These are phyloP conservation scores for Rhamnella rubrinervis DNA, from an alignment of 331 rosid species.

Conservation along the genomic window DNA sequence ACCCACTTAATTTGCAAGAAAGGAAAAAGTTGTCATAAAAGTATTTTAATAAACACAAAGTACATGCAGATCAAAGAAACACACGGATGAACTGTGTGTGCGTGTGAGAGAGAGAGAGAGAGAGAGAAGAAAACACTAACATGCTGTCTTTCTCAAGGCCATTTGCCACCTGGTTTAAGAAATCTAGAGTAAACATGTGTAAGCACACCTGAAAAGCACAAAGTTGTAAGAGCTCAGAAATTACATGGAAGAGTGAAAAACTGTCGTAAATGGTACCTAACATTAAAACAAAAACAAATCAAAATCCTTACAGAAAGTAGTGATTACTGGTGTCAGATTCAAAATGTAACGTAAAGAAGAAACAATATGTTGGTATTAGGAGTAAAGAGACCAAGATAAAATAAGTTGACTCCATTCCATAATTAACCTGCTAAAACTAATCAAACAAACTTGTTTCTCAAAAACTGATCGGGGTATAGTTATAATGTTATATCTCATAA, in stretches of 20 bases:
- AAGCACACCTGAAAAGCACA: conserved; percentile 75
- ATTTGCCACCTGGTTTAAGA: conserved; percentile 94
- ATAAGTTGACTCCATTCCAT: background rate
- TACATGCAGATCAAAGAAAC: background rate
- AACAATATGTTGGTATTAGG: background rate
- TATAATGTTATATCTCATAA: too few relatives aligned
- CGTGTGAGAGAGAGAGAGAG: conserved; percentile 13
- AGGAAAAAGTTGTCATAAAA: too few relatives aligned
- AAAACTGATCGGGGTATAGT: too few relatives aligned
- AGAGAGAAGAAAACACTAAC: conserved; percentile 41
- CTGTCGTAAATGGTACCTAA: background rate
- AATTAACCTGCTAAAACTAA: background rate
- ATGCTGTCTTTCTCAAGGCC: conserved; percentile 98
- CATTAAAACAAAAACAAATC: background rate
- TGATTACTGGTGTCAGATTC: background rate
- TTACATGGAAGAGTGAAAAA: conserved; percentile 6
- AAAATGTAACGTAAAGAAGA: background rate
- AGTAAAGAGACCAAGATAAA: too few relatives aligned
- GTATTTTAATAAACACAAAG: too few relatives aligned
- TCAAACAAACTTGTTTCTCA: too few relatives aligned
- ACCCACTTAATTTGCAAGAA: too few relatives aligned
- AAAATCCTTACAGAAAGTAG: conserved; percentile 6
- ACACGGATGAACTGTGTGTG: background rate
- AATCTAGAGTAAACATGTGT: conserved; percentile 96
- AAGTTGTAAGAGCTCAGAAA: background rate